Base-by-base conservation (phyloP, 208 protist species). In the Leishmania major region DNA sequence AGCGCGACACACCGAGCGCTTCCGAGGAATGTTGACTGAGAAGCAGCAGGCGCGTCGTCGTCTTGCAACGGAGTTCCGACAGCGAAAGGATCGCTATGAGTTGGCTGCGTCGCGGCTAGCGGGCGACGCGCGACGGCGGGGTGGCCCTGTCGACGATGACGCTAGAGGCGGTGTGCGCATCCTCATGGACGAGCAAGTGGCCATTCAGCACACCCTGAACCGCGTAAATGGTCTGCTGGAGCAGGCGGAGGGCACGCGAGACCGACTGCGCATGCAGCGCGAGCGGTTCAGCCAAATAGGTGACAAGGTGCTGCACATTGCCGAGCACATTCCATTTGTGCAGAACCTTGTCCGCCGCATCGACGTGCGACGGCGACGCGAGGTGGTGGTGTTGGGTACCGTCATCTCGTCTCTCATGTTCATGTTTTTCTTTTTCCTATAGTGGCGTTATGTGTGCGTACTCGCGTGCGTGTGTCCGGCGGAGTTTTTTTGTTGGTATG, bases 261-360 rank as follows among this genome's bases (percentile, higher is more conserved):
- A 87, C 22, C 85, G 84, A 40, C 80, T 97, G 79, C 91, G 87
- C 3, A 64, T 67, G 77, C 95, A 98, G 86, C 89, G 93, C 13
- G 91, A 96, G 67, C 84, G 80, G 1, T 96, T 98, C 73, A 71
- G 75, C n/a, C 77, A 76, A 7, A 91, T 96, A 59, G 85, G 81
- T 19, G 91, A 94, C 74, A 77, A 85, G 35, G 78, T 95, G 17
- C 51, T 94, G 57, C 80, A 90, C 57, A 91, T 98, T 71, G 88
- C 90, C 31, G 86, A 95, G 84, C 92, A 91, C 45, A 87, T 96
- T 25, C 95, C 95, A 3, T 74, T 96, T 35, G 85, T 98, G n/a
- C 85, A 95, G 66, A 87, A 88, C 37, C 83, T 96, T 74, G 84
- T 98, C 60, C 78, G 75, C 13, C 87, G 88, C 55, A 98, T 98